Evolutionary conservation across 1,139 yeast genomes (phyloP).

Genomic region (Scheffersomyces segobiensis): DNA sequence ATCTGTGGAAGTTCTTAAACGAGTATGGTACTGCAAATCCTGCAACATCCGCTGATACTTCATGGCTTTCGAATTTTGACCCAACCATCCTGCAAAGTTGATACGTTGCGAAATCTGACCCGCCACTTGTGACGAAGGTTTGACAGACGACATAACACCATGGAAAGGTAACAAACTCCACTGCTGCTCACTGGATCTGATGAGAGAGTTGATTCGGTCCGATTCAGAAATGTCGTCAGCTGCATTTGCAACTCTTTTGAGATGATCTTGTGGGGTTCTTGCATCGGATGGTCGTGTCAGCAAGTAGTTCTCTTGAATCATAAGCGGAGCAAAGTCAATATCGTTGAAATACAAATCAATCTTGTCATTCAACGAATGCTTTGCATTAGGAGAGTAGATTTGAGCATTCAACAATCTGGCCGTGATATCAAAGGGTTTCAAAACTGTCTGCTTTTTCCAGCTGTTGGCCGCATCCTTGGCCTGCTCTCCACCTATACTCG

Average conservation of each 20-base stretch:
- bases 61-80: constrained; percentile 83
- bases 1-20: constrained; percentile 77
- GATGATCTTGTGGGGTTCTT: constrained; percentile 43
- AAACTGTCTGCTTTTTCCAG: constrained; percentile 88
- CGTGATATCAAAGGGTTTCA: constrained; percentile 91
- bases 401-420: constrained; percentile 67
- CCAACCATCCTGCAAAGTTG: constrained; percentile 84
- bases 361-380: constrained; percentile 71
- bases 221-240: constrained; percentile 83
- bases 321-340: constrained; percentile 89
- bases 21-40: constrained; percentile 85
- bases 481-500: constrained; percentile 53
- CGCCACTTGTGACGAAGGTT: constrained; percentile 75
- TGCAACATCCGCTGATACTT: constrained; percentile 79
- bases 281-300: constrained; percentile 57
- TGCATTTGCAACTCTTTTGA: constrained; percentile 71
- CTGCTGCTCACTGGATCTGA: constrained; percentile 90
- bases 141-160: constrained; percentile 82
- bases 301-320: constrained; percentile 94
- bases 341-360: constrained; percentile 91
- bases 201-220: constrained; percentile 76
- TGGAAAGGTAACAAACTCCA: constrained; percentile 96
- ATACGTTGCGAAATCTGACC: constrained; percentile 72
- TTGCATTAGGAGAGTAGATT: constrained; percentile 54
- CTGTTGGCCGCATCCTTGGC: constrained; percentile 56